Conservation (phyloP, 2,329 filamentous ascomycete genomes). For the Teratosphaeria viscida region DNA sequence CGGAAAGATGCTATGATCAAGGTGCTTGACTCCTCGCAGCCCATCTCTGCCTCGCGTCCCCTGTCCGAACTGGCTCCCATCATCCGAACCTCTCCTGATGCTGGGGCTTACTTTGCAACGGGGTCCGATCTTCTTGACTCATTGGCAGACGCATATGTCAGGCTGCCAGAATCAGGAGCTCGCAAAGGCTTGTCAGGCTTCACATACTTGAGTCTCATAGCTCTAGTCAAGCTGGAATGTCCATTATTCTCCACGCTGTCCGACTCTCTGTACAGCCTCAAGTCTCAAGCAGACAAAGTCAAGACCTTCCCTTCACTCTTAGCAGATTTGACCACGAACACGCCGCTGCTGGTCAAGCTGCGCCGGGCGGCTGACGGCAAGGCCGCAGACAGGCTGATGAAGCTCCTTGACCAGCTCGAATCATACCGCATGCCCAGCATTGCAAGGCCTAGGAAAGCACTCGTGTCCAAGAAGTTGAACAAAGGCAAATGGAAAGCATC, state of each 20-base stretch:
- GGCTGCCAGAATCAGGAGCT: slow-evolving; percentile 49
- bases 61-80: slow-evolving; percentile 47
- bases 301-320: slow-evolving; percentile 52
- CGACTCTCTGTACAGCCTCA: slow-evolving; percentile 75
- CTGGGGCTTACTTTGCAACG: slow-evolving; percentile 57
- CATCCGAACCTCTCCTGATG: slow-evolving; percentile 49
- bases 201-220: slow-evolving; percentile 62
- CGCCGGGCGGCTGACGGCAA: slow-evolving; percentile 42
- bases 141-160: slow-evolving; percentile 54
- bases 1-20: slow-evolving; percentile 54
- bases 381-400: slow-evolving; percentile 46
- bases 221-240: slow-evolving; percentile 55
- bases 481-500: slow-evolving; percentile 57
- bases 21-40: slow-evolving; percentile 52
- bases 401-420: slow-evolving; percentile 51
- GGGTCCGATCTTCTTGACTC: slow-evolving; percentile 83
- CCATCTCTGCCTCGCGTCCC: slow-evolving; percentile 44
- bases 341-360: slow-evolving; percentile 60
- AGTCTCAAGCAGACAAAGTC: slow-evolving; percentile 57
- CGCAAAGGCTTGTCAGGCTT: slow-evolving; percentile 61
- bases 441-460: slow-evolving; percentile 38
- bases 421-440: slow-evolving; percentile 46
- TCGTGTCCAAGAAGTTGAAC: slow-evolving; percentile 47
- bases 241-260: slow-evolving; percentile 65
- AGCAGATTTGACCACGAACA: slow-evolving; percentile 68